Evolutionary conservation across 2,329 filamentous ascomycete genomes (phyloP).

Genomic region (Aspergillus fructus): DNA sequence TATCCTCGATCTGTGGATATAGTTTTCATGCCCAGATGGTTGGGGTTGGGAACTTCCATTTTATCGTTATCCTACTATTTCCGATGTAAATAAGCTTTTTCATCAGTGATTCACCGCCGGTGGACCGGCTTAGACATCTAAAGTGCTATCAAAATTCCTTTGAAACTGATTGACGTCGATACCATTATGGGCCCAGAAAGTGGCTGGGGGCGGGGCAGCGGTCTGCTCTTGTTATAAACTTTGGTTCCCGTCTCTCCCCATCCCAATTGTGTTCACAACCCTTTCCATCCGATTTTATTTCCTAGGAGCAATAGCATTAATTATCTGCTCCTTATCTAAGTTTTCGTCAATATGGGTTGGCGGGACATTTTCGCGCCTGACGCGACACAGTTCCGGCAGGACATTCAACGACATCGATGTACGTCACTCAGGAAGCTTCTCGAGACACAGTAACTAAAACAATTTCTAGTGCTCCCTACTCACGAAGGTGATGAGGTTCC

Average conservation of each 20-base stretch:
- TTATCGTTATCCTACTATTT: conserved; percentile 27
- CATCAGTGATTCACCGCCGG: conserved; percentile 23
- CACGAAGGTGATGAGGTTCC: conserved; percentile 42
- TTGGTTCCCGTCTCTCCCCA: neutral
- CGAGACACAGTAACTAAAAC: conserved; percentile 13
- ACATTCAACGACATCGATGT: conserved; percentile 43
- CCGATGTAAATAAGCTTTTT: conserved; percentile 38
- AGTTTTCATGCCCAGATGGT: conserved; percentile 9
- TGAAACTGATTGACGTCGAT: neutral
- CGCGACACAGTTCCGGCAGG: conserved; percentile 30
- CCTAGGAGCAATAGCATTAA: neutral
- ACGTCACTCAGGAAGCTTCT: conserved; percentile 25
- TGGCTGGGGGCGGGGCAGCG: conserved; percentile 11
- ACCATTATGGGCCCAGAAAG: neutral
- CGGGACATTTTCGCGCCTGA: conserved; percentile 32
- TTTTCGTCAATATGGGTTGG: conserved; percentile 38
- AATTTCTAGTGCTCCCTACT: conserved; percentile 42
- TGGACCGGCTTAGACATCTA: conserved; percentile 22
- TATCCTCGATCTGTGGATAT: conserved; percentile 16
- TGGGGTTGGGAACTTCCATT: conserved; percentile 20
- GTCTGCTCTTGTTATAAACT: conserved; percentile 1
- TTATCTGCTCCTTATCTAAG: neutral
- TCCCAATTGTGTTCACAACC: neutral
- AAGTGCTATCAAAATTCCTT: neutral
- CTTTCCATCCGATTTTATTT: neutral